These are phyloP conservation scores for Yarrowia sp. DNA, from an alignment of 805 yeast species.

Conservation along the genomic window DNA sequence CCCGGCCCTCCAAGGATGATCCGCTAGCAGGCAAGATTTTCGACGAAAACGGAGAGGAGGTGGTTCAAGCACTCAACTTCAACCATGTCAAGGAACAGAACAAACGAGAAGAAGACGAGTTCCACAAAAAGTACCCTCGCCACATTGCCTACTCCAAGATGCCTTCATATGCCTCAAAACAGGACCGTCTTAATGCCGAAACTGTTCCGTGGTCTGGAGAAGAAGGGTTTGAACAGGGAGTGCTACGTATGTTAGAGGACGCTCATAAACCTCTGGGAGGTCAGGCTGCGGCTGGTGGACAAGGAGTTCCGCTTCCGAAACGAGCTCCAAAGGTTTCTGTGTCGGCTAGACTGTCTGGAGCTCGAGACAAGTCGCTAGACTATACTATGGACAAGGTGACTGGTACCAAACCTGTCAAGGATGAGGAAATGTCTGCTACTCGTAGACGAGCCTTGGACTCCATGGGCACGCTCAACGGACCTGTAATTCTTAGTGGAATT, in stretches of 20 bases:
- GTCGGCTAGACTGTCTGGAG: constrained; percentile 39
- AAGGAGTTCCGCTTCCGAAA: not conserved
- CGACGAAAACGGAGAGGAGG: not conserved
- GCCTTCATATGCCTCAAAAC: constrained; percentile 46
- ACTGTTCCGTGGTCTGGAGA: constrained; percentile 58
- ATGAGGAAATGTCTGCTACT: constrained; percentile 48
- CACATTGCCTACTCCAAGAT: constrained; percentile 44
- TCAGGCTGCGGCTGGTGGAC: not conserved
- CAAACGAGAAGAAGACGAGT: constrained; percentile 38
- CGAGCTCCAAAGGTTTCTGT: not conserved
- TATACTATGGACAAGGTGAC: constrained; percentile 50
- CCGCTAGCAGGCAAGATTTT: constrained; percentile 37
- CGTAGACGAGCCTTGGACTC: constrained; percentile 63
- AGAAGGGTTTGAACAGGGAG: constrained; percentile 47
- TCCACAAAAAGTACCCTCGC: constrained; percentile 42
- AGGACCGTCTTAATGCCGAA: constrained; percentile 48
- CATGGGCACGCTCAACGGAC: constrained; percentile 40
- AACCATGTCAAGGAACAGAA: not conserved
- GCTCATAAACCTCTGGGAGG: constrained; percentile 42
- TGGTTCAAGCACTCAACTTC: not conserved
- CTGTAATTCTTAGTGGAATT: constrained; percentile 41
- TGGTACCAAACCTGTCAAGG: constrained; percentile 34
- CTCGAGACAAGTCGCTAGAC: constrained; percentile 64
- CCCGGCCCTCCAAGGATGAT: constrained; percentile 40
- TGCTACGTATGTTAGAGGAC: constrained; percentile 56